Evolutionary conservation across 306 rosid species (phyloP).

Genomic region (Cicer yamashitae): DNA sequence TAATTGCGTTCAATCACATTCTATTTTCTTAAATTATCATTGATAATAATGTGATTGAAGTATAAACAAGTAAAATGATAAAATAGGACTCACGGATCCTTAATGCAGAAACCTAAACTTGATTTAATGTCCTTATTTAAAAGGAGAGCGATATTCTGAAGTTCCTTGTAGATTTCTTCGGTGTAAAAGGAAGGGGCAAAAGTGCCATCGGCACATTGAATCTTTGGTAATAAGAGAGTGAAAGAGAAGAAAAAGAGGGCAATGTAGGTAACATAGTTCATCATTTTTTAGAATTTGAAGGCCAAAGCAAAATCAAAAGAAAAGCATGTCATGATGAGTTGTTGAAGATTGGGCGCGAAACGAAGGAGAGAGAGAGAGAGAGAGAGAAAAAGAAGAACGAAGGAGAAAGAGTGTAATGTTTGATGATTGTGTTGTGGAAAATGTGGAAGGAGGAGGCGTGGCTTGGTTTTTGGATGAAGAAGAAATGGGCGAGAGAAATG

Average conservation of each 20-base stretch:
- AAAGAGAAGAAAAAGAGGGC: constrained; percentile 41
- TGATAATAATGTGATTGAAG: neutral
- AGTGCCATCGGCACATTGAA: constrained; percentile 47
- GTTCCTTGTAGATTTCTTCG: constrained; percentile 50
- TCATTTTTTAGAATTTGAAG: constrained; percentile 49
- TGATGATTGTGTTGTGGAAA: constrained; percentile 21
- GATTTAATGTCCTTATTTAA: constrained; percentile 54
- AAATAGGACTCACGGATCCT: constrained; percentile 61
- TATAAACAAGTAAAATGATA: neutral
- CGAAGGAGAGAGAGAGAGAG: neutral
- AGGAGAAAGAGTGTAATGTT: constrained; percentile 15
- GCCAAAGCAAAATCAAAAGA: constrained; percentile 42
- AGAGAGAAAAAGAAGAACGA: neutral
- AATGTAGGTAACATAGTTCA: constrained; percentile 39
- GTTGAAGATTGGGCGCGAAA: neutral
- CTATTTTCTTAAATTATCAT: too few species aligned
- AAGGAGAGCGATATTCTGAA: constrained; percentile 53
- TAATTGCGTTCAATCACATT: neutral
- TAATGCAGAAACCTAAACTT: constrained; percentile 66
- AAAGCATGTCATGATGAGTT: constrained; percentile 21
- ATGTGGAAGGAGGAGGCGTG: neutral
- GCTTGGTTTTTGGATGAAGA: too few species aligned
- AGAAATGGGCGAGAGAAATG: too few species aligned
- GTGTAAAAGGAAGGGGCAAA: constrained; percentile 48
- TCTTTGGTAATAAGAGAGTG: constrained; percentile 40